phyloP scores from a whole-genome alignment of 352 stramenopile genomes.

The Globisporangium spinosum region DNA sequence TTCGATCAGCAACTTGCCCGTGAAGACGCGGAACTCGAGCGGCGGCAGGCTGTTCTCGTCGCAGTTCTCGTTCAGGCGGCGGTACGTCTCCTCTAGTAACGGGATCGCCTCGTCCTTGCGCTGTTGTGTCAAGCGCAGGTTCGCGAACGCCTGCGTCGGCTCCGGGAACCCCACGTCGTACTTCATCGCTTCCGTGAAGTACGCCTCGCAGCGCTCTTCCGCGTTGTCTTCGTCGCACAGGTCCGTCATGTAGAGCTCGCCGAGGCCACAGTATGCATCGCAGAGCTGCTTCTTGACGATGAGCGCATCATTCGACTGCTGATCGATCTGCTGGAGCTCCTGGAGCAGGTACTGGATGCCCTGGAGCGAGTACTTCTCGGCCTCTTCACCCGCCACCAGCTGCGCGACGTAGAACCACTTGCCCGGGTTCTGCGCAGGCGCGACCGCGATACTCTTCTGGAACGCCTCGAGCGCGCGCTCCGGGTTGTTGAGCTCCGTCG shows the following conservation, averaged over 20 bases:
- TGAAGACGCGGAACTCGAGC: conserved; percentile 82
- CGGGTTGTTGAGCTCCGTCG: conserved; percentile 78
- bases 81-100: conserved; percentile 91
- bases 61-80: conserved; percentile 79
- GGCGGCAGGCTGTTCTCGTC: conserved; percentile 71
- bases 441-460: conserved; percentile 61
- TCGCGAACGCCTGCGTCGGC: conserved; percentile 93
- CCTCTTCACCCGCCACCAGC: conserved; percentile 69
- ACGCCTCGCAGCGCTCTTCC: conserved; percentile 90
- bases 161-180: conserved; percentile 90
- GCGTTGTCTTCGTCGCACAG: conserved; percentile 92
- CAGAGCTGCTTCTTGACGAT: conserved; percentile 90
- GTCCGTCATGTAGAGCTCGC: conserved; percentile 98
- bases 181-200: conserved; percentile 87
- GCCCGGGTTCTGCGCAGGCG: conserved; percentile 65
- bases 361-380: conserved; percentile 61
- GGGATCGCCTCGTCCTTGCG: conserved; percentile 85
- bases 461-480: conserved; percentile 73
- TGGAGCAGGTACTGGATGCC: conserved; percentile 65
- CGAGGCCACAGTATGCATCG: conserved; percentile 92
- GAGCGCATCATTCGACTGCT: conserved; percentile 44
- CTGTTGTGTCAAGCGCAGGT: conserved; percentile 92
- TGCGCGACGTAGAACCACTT: conserved; percentile 88
- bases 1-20: conserved; percentile 84
- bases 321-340: conserved; percentile 41